Evolutionary conservation across 2,329 filamentous ascomycete genomes (phyloP).

Genomic region (Westerdykella aurantiaca): DNA sequence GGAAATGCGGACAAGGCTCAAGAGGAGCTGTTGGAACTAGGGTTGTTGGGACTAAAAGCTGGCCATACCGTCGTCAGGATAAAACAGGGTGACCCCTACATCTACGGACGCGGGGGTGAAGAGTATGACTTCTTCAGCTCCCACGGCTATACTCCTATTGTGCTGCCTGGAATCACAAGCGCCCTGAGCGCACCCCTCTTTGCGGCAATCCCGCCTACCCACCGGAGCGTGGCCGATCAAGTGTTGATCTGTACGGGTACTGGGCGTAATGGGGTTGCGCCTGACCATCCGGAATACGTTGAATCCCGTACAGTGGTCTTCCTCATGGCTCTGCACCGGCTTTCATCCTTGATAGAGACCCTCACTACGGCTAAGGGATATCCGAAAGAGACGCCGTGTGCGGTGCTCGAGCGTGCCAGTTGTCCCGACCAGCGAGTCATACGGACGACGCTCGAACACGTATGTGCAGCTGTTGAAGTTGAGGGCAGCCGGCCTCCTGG

Average conservation of each 20-base stretch:
- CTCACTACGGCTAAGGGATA: constrained; percentile 52
- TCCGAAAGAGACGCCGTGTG: constrained; percentile 76
- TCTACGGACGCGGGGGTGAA: constrained; percentile 92
- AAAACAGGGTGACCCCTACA: constrained; percentile 94
- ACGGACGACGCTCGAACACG: constrained; percentile 72
- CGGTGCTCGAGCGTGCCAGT: constrained; percentile 87
- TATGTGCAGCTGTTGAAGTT: constrained; percentile 76
- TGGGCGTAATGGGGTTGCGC: constrained; percentile 78
- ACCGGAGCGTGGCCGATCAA: constrained; percentile 85
- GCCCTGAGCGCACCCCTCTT: constrained; percentile 84
- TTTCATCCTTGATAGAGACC: constrained; percentile 66
- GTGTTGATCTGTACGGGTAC: constrained; percentile 96
- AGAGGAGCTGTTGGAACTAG: constrained; percentile 76
- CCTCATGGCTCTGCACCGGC: constrained; percentile 87
- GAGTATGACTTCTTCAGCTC: constrained; percentile 78
- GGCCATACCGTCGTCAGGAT: constrained; percentile 81
- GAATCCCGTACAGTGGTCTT: constrained; percentile 80
- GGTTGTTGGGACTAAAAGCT: constrained; percentile 59
- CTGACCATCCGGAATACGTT: constrained; percentile 74
- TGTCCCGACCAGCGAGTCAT: constrained; percentile 94
- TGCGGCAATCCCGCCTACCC: constrained; percentile 79
- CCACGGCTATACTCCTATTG: constrained; percentile 62
- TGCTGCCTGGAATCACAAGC: constrained; percentile 86
- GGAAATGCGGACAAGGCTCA: constrained; percentile 94
- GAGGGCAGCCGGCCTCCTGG: constrained; percentile 88